Conservation (phyloP, 495 filamentous ascomycete genomes). For the Lentithecium fluviatile region DNA sequence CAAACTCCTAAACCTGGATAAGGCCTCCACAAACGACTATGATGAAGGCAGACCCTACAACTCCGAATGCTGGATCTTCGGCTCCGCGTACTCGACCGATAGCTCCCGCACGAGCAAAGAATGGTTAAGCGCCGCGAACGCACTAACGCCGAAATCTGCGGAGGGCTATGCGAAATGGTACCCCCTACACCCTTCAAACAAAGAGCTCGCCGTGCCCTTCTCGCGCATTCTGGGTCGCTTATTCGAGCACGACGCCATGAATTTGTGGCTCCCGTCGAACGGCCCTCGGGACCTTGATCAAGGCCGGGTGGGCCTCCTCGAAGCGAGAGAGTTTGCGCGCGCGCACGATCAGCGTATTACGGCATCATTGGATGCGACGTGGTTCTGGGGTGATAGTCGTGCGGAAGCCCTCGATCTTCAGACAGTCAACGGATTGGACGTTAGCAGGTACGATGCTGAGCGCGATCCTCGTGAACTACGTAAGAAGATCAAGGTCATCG, state of each 20-base stretch:
- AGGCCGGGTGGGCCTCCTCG: conserved; percentile 41
- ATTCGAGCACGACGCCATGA: conserved; percentile 52
- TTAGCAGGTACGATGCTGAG: conserved; percentile 46
- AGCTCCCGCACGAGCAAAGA: conserved; percentile 32
- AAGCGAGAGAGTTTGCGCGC: conserved; percentile 47
- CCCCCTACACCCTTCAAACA: conserved; percentile 43
- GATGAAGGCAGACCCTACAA: conserved; percentile 48
- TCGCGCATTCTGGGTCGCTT: conserved; percentile 55
- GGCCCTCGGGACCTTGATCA: conserved; percentile 17
- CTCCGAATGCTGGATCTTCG: conserved; percentile 47
- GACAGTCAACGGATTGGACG: conserved; percentile 53
- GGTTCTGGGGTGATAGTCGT: conserved; percentile 59
- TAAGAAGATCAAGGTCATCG: conserved; percentile 47
- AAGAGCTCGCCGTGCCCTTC: conserved; percentile 49
- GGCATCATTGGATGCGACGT: conserved; percentile 40
- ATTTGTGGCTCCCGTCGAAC: conserved; percentile 44
- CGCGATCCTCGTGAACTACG: conserved; percentile 50
- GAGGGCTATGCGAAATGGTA: conserved; percentile 52
- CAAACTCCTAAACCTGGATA: conserved; percentile 44
- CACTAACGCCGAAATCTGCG: conserved; percentile 37
- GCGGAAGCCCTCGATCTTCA: conserved; percentile 56
- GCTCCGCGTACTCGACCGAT: conserved; percentile 52
- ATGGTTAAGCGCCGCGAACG: conserved; percentile 29
- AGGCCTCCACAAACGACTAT: conserved; percentile 49
- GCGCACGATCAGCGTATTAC: conserved; percentile 50